phyloP scores from a whole-genome alignment of 805 yeast genomes.

The Naumovozyma castellii region DNA sequence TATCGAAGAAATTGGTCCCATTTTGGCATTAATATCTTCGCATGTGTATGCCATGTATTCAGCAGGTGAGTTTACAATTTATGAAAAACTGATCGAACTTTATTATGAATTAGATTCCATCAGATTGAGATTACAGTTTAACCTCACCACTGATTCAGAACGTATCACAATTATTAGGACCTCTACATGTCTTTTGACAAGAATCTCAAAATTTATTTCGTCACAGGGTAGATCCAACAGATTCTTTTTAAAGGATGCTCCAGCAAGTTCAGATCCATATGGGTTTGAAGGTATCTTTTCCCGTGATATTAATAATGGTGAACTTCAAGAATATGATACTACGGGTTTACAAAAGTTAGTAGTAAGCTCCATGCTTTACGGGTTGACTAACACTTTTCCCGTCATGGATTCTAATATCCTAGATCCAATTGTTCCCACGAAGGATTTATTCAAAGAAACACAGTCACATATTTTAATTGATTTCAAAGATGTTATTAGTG shows the following conservation, averaged over 20 bases:
- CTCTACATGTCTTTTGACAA: constrained; percentile 44
- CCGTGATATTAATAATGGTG: constrained; percentile 52
- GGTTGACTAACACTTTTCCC: constrained; percentile 68
- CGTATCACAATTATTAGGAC: constrained; percentile 38
- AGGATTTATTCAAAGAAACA: constrained; percentile 39
- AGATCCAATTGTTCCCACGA: constrained; percentile 37
- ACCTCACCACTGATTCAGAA: constrained; percentile 49
- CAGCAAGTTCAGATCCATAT: constrained; percentile 35
- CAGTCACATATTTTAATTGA: constrained; percentile 62
- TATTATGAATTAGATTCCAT: constrained; percentile 51
- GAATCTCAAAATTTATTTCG: constrained; percentile 51
- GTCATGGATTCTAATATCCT: constrained; percentile 28
- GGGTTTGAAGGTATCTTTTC: constrained; percentile 63
- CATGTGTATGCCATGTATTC: constrained; percentile 65
- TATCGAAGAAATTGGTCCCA: constrained; percentile 47
- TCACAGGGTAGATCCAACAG: constrained; percentile 33
- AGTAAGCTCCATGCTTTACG: constrained; percentile 57
- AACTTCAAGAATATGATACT: constrained; percentile 36
- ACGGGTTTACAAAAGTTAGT: constrained; percentile 52
- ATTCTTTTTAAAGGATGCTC: constrained; percentile 7
- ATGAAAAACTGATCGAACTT: constrained; percentile 43
- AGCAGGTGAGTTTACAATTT: constrained; percentile 57
- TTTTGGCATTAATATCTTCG: constrained; percentile 47
- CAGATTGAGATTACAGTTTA: constrained; percentile 42
- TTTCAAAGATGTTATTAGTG: constrained; percentile 57